Percentiles rank a stretch among this genome's conserved stretches.
phyloP scores from a whole-genome alignment of 495 filamentous ascomycete species.

The Echria macrotheca region DNA sequence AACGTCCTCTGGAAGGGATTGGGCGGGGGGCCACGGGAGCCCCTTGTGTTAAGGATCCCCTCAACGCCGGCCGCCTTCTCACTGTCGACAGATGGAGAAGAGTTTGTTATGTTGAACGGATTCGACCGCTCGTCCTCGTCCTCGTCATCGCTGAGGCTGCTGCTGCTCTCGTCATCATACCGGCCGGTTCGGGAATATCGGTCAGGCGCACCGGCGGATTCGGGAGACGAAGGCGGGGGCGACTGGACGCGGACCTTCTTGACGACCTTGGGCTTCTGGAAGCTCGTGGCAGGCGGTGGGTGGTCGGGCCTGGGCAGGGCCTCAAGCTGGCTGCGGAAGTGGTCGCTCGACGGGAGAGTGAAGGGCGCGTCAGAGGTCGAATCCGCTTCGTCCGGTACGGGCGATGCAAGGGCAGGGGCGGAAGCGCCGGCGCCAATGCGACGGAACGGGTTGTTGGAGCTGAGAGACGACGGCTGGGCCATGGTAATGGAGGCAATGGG shows the following conservation, averaged over 20 bases:
- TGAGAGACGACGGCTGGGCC: slow-evolving; percentile 30
- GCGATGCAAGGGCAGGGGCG: slow-evolving; percentile 15
- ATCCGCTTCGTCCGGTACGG: slow-evolving; percentile 10
- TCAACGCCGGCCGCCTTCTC: slow-evolving; percentile 3
- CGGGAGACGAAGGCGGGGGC: slow-evolving; percentile 48
- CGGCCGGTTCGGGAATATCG: slow-evolving; percentile 27
- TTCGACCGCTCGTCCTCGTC: slow-evolving; percentile 20
- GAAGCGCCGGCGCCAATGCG: slow-evolving; percentile 26
- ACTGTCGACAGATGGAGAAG: neutral
- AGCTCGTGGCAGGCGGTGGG: slow-evolving; percentile 33
- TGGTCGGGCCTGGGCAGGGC: slow-evolving; percentile 23
- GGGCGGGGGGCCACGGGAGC: slow-evolving; percentile 26
- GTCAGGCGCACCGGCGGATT: slow-evolving; percentile 31
- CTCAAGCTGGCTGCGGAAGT: slow-evolving; percentile 26
- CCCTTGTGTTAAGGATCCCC: neutral
- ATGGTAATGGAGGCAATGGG: slow-evolving; percentile 14
- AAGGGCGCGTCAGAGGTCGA: slow-evolving; percentile 18
- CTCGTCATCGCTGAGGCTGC: slow-evolving; percentile 17
- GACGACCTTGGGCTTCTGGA: slow-evolving; percentile 42
- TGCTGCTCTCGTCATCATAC: slow-evolving; percentile 19
- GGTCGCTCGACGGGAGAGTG: slow-evolving; percentile 23
- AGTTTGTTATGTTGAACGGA: slow-evolving; percentile 19
- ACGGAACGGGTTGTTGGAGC: slow-evolving; percentile 46
- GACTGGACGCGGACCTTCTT: slow-evolving; percentile 55
- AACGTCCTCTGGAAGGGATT: slow-evolving; percentile 50